A percentile compares a stretch with the other conserved stretches of the same genome.
Conservation (phyloP, 2,329 filamentous ascomycete species). For the Clonostachys chloroleuca region DNA sequence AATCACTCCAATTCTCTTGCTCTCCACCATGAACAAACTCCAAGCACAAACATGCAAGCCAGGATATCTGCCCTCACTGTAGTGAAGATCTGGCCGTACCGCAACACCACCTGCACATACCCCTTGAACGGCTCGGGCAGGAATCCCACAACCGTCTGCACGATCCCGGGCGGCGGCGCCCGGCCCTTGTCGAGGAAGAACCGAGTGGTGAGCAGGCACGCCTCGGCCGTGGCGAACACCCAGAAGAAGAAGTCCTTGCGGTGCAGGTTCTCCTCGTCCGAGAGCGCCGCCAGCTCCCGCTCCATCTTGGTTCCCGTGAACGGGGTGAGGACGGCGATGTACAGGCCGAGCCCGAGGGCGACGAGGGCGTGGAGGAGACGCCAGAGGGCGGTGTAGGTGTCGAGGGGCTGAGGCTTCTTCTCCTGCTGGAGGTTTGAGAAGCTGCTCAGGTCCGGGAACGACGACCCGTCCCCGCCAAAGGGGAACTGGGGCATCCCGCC, state of each 20-base stretch:
- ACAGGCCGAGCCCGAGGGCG: constrained; percentile 64
- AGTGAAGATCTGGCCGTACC: constrained; percentile 67
- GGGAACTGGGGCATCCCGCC: constrained; percentile 14
- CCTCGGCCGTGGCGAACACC: constrained; percentile 75
- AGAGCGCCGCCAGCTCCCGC: constrained; percentile 39
- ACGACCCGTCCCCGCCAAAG: constrained; percentile 28
- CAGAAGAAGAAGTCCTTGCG: constrained; percentile 57
- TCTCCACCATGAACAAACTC: constrained; percentile 43
- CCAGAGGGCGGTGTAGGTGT: constrained; percentile 53
- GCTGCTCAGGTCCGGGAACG: constrained; percentile 28
- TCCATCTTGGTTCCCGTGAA: constrained; percentile 64
- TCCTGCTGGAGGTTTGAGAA: background rate
- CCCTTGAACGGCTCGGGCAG: constrained; percentile 61
- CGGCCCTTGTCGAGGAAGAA: constrained; percentile 64
- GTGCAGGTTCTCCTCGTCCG: constrained; percentile 21
- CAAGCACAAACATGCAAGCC: constrained; percentile 72
- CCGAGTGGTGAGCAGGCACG: constrained; percentile 65
- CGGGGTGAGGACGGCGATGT: constrained; percentile 62
- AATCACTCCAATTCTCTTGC: constrained; percentile 1
- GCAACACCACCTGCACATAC: constrained; percentile 55
- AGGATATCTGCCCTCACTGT: constrained; percentile 72
- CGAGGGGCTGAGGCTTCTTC: constrained; percentile 5
- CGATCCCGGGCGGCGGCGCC: constrained; percentile 52
- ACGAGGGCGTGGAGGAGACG: constrained; percentile 70
- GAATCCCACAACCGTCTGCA: constrained; percentile 60